A percentile compares a stretch with the other conserved stretches of the same genome.
Evolutionary conservation across 1,139 yeast species (phyloP).

Genomic region (Diutina sp.): DNA sequence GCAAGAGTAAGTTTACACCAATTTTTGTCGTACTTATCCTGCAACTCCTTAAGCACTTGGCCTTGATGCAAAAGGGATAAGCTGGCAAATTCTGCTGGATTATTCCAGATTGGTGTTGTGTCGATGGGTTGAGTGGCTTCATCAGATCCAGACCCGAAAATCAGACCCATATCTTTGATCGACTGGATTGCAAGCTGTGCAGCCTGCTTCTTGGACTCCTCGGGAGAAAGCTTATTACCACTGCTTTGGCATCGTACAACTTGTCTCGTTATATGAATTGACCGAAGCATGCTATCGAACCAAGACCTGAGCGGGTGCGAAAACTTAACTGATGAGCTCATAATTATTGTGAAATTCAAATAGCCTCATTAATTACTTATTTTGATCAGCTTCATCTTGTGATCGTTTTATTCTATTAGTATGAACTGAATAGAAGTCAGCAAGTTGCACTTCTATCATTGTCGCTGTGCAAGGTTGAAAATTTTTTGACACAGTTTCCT

Average conservation of each 20-base stretch:
- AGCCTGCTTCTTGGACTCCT: slow-evolving; percentile 15
- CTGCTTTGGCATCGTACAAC: not conserved
- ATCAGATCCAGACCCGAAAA: slow-evolving; percentile 21
- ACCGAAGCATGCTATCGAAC: not conserved
- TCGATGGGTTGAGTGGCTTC: slow-evolving; percentile 40
- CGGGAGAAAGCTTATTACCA: slow-evolving; percentile 5
- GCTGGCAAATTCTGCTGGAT: slow-evolving; percentile 30
- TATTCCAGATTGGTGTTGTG: slow-evolving; percentile 33
- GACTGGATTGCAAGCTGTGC: slow-evolving; percentile 31
- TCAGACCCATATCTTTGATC: slow-evolving; percentile 26
- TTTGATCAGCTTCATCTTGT: no score
- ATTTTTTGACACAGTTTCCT: no score
- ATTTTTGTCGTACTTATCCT: slow-evolving; percentile 34
- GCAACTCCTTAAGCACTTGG: slow-evolving; percentile 41
- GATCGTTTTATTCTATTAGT: no score
- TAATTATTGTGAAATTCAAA: no score
- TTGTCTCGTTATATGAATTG: not conserved
- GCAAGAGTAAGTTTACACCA: slow-evolving; percentile 35
- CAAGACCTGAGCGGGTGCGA: not conserved
- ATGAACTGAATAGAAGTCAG: no score
- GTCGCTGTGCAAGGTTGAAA: no score
- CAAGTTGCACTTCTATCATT: no score
- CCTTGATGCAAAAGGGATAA: slow-evolving; percentile 46
- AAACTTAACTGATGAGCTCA: not conserved
- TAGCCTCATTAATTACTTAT: no score